Percentiles rank a stretch among this genome's conserved stretches.
phyloP scores from a whole-genome alignment of 768 basidiomycete genomes.

The Leccinum aurantiacum region DNA sequence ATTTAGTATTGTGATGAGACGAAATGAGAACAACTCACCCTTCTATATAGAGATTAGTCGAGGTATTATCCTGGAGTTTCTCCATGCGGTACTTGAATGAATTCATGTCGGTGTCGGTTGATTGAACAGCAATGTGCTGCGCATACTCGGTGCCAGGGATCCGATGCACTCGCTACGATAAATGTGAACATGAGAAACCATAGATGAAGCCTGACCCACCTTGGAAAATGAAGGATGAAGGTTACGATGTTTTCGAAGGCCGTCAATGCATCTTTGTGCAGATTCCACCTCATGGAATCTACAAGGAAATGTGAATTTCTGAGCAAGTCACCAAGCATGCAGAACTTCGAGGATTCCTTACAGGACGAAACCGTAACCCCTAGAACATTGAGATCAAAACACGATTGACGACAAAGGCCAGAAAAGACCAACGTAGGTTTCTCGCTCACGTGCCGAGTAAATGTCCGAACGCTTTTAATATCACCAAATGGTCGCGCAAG shows the following conservation, averaged over 20 bases:
- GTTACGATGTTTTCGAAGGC: slow-evolving; percentile 69
- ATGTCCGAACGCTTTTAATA: slow-evolving; percentile 77
- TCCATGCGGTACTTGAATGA: slow-evolving; percentile 83
- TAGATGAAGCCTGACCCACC: slow-evolving; percentile 38
- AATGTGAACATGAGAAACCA: neutral
- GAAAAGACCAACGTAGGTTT: slow-evolving; percentile 47
- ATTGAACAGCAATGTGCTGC: slow-evolving; percentile 28
- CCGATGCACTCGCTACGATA: slow-evolving; percentile 64
- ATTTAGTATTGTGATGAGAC: neutral
- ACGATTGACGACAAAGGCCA: slow-evolving; percentile 1
- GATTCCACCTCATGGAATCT: slow-evolving; percentile 69
- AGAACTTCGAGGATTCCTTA: slow-evolving; percentile 38
- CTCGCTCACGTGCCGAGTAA: slow-evolving; percentile 80
- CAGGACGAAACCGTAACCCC: slow-evolving; percentile 80
- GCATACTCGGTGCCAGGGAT: slow-evolving; percentile 76
- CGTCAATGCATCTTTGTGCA: slow-evolving; percentile 73
- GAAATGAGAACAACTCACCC: slow-evolving; percentile 40
- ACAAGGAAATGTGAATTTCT: neutral
- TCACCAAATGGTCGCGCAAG: slow-evolving; percentile 71
- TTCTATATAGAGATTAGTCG: slow-evolving; percentile 82
- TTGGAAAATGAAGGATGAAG: slow-evolving; percentile 88
- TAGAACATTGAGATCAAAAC: slow-evolving; percentile 29
- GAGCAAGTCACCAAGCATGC: slow-evolving; percentile 2
- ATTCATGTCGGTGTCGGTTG: slow-evolving; percentile 33
- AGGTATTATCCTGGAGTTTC: slow-evolving; percentile 58